Evolutionary conservation across 2,329 filamentous ascomycete species (phyloP).

Genomic region (Rhexocercosporidium sp.): DNA sequence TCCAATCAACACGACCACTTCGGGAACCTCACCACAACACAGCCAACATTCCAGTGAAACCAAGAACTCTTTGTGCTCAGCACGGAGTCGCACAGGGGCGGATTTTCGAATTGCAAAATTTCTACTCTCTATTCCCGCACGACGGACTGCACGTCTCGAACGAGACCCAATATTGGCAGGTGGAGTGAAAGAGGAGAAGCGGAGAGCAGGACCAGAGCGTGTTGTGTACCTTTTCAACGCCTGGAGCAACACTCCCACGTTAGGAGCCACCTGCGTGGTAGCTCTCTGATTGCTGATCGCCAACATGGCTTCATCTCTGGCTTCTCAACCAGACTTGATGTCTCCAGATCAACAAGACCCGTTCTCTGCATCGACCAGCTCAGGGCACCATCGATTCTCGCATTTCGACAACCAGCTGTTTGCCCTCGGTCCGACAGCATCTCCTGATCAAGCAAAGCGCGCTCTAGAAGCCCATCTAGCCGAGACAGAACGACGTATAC

Average conservation of each 20-base stretch:
- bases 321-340: slow-evolving; percentile 29
- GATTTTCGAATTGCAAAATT: not conserved
- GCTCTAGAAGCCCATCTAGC: slow-evolving; percentile 89
- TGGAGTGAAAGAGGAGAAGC: slow-evolving; percentile 17
- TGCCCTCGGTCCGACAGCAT: slow-evolving; percentile 75
- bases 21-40: slow-evolving; percentile 22
- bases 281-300: slow-evolving; percentile 42
- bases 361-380: slow-evolving; percentile 56
- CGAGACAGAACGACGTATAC: slow-evolving; percentile 89
- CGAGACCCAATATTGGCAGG: slow-evolving; percentile 11
- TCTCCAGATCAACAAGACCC: slow-evolving; percentile 47
- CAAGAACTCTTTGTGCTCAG: slow-evolving; percentile 22
- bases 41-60: slow-evolving; percentile 25
- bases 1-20: slow-evolving; percentile 25
- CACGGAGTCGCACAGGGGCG: slow-evolving; percentile 10
- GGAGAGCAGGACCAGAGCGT: slow-evolving; percentile 16
- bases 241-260: slow-evolving; percentile 8
- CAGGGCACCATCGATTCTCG: slow-evolving; percentile 78
- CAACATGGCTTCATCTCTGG: slow-evolving; percentile 42
- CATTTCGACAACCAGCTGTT: slow-evolving; percentile 83
- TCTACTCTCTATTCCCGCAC: not conserved
- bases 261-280: slow-evolving; percentile 7
- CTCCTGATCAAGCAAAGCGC: slow-evolving; percentile 84
- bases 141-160: slow-evolving; percentile 13
- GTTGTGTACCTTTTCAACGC: slow-evolving; percentile 3